Evolutionary conservation across 805 yeast species (phyloP).

Genomic region (Scheffersomyces stipitis): DNA sequence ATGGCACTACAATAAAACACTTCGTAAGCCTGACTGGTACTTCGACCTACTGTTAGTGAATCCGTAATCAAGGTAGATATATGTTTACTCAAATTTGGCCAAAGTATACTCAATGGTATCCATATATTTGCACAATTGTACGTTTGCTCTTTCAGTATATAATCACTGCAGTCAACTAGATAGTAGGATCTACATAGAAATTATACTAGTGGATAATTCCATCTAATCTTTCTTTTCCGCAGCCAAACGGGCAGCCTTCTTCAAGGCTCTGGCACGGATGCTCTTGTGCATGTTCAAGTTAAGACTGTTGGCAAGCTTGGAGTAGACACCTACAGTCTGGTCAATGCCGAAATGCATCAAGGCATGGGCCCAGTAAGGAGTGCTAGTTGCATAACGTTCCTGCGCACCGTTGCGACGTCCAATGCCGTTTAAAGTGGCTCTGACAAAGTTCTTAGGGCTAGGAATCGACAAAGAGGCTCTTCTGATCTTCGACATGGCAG

Average conservation of each 20-base stretch:
- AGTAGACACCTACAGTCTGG: constrained; percentile 78
- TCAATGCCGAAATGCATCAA: constrained; percentile 82
- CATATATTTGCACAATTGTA: too few relatives aligned
- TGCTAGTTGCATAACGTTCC: constrained; percentile 78
- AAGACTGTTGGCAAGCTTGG: constrained; percentile 63
- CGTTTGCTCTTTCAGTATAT: too few relatives aligned
- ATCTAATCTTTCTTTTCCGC: constrained; percentile 17
- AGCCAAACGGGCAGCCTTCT: constrained; percentile 57
- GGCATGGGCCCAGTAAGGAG: constrained; percentile 96
- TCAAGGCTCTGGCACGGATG: constrained; percentile 80
- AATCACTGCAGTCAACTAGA: too few relatives aligned
- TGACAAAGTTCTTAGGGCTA: constrained; percentile 75
- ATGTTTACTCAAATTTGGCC: too few relatives aligned
- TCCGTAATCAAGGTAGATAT: too few relatives aligned
- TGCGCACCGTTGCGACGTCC: constrained; percentile 94
- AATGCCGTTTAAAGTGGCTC: constrained; percentile 61
- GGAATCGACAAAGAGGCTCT: constrained; percentile 77
- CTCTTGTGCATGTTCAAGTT: constrained; percentile 76
- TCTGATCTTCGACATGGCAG: constrained; percentile 93
- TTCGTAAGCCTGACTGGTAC: too few relatives aligned
- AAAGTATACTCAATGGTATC: too few relatives aligned
- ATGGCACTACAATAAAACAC: too few relatives aligned
- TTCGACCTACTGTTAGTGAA: too few relatives aligned
- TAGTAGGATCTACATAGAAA: too few relatives aligned
- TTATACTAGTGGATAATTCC: too few relatives aligned